A percentile compares a stretch with the other conserved stretches of the same genome.
Evolutionary conservation across 441 rosid species (phyloP).

Genomic region (Pelargonium australe): DNA sequence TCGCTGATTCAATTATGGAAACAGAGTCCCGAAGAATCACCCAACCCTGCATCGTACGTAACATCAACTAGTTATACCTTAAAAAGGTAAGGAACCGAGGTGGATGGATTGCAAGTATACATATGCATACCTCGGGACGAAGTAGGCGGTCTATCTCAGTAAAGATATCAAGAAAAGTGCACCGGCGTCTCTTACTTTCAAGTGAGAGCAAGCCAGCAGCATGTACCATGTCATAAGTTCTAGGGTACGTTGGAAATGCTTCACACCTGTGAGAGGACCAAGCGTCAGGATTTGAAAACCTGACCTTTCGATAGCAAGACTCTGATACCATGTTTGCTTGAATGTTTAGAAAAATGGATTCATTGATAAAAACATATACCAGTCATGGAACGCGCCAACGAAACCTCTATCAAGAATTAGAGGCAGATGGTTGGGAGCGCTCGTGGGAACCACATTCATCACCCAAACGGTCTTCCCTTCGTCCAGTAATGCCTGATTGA

Average conservation of each 20-base stretch:
- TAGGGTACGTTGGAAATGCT: constrained; percentile 88
- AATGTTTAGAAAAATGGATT: too few relatives aligned
- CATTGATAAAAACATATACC: constrained; percentile 35
- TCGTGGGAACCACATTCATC: constrained; percentile 90
- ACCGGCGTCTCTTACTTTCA: constrained; percentile 41
- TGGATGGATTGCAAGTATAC: neutral
- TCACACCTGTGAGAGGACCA: constrained; percentile 58
- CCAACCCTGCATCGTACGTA: constrained; percentile 78
- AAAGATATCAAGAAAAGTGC: constrained; percentile 55
- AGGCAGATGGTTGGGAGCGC: constrained; percentile 74
- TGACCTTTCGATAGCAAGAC: neutral
- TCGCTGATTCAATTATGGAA: constrained; percentile 61
- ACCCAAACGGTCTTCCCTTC: constrained; percentile 86
- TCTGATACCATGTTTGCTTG: neutral
- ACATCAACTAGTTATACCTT: neutral
- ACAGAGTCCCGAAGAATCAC: constrained; percentile 75
- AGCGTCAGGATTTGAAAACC: too few relatives aligned
- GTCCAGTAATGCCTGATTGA: constrained; percentile 74
- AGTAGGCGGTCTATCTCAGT: constrained; percentile 81
- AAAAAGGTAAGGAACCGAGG: neutral
- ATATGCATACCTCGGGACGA: constrained; percentile 82
- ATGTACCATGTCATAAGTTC: constrained; percentile 92
- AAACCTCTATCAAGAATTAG: constrained; percentile 87
- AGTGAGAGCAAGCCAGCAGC: constrained; percentile 73
- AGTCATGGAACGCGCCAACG: constrained; percentile 83